Base-by-base conservation (phyloP, 2,329 filamentous ascomycete species). In the Fusarium nanum region DNA sequence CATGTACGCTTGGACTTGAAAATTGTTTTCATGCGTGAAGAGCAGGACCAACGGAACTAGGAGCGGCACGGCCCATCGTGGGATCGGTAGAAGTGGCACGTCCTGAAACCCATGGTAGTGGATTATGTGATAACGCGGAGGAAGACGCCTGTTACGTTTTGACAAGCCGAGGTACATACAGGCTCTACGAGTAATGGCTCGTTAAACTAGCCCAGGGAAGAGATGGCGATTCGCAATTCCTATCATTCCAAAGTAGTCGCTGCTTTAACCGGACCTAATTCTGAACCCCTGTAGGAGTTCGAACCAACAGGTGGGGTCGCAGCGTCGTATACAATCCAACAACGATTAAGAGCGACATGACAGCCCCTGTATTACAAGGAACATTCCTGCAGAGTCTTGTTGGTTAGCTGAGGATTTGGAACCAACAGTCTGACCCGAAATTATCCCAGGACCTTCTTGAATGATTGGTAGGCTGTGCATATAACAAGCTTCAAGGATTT, bases 181-280 rank as follows among this genome's bases (percentile, higher is more conserved):
- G 30, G 10, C 12, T 12, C 18, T 10, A 25, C 3, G 10, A 34
- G 5, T 41, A 14, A 12, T 10, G 4, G n/a, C 9, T n/a, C 14
- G 20, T 52, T 16, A 4, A 9, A 18, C 32, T 23, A 34, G 7
- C 10, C 12, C 4, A 5, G 18, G 9, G 10, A 4, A 49, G 18
- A 0, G 9, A 40, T 40, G 32, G 12, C 7, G 16, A 23, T 40
- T n/a, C 9, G 11, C 1, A 16, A 37, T 25, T 13, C 23, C 48
- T n/a, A 6, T 12, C 14, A 18, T 52, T 9, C 22, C 6, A 37
- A 20, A 27, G 34, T 25, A n/a, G 12, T 40, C 23, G 22, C 48
- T 52, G 48, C 48, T 52, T 52, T 52, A 52, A 52, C 48, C 32
- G 32, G 48, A 52, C 32, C 48, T 52, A 52, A 27, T 41, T 52